Base-by-base conservation (phyloP, 257 asterid genomes). In the Henckelia pumila region DNA sequence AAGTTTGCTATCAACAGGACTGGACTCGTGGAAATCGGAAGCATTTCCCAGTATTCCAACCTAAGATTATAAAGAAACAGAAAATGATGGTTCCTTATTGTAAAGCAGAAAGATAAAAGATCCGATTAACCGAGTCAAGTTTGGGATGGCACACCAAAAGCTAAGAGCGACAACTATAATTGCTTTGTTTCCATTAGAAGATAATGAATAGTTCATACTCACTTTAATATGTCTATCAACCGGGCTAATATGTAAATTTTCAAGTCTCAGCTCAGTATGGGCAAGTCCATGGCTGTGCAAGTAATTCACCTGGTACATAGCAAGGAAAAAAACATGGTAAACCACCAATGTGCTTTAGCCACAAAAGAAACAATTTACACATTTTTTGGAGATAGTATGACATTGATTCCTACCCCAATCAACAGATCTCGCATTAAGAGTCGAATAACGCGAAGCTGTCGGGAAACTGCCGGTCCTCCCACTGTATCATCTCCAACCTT, bases 241-340 rank as follows among this genome's bases (percentile, higher is more conserved):
- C 2, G 95, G 89, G 81, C 98, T 73, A 73, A 92, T 82, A 70
- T 89, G 98, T 89, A 92, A 79, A 78, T 85, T 92, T 81, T 92
- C 98, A 26, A 92, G 88, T 69, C 87, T 92, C 82, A 92, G 67
- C 81, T 89, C 96, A 40, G 97, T 92, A 78, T 92, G 98, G 30
- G 96, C 98, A 70, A 92, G 95, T 63, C 98, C 98, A 80, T 89
- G 93, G 76, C 93, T 88, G 88, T 92, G 98, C 57, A 92, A 83
- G 77, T 92, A 92, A 84, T 92, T 92, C 78, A 92, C 98, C 97
- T 92, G 84, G 72, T 55, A 73, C 55, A 76, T 66, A 32, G 53
- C 13, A 30, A 56, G 29, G 56, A 40, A 67, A 25, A 20, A 67
- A 72, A 60, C 64, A 56, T 28, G 19, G 25, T 23, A 28, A 72